Evolutionary conservation across 306 rosid genomes (phyloP), one percentile per base, ranked within the genome.

Genomic region (Quercus berberidifolia): DNA sequence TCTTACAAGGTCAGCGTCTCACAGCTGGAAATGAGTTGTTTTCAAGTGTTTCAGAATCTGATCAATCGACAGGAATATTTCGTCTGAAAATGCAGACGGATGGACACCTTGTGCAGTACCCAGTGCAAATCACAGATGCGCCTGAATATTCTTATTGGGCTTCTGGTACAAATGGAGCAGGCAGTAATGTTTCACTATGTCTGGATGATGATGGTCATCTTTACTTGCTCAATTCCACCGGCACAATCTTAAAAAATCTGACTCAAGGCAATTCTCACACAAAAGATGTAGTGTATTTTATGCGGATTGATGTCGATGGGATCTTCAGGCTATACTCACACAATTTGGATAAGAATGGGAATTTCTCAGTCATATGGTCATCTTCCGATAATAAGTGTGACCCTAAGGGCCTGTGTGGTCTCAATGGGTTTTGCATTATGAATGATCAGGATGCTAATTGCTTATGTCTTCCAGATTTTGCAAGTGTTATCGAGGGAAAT

Each of bases 131-230:
- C 19, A 0, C 49, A 30, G 14, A 65, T 41, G 7, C 51, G 1
- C 51, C 14, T 31, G 3, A 0, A 18, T 8, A 18, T 33, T 5
- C 71, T 33, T 65, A 65, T 3, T 31, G 0, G 4, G 6, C 71
- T 17, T 17, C 15, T 18, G 1, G 25, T 0, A 31, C 25, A 18
- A 0, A 0, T 65, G 71, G 71, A 6, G 0, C 0, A 0, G 71
- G 71, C 9, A 21, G 19, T 18, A 65, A 65, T 23, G 71, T 18
- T 5, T 30, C 71, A 13, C 71, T 65, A 17, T 30, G 35, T 20
- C 11, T 65, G 1, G 23, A 19, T 65, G 25, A 21, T 19, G 51
- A 65, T 65, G 71, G 49, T 46, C 23, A 18, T 65, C 71, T 65
- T 13, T 65, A 65, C 49, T 65, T 65, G 71, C 71, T 65, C 21